Base-by-base conservation (phyloP, 2,329 filamentous ascomycete genomes). In the Plenodomus lindquistii region DNA sequence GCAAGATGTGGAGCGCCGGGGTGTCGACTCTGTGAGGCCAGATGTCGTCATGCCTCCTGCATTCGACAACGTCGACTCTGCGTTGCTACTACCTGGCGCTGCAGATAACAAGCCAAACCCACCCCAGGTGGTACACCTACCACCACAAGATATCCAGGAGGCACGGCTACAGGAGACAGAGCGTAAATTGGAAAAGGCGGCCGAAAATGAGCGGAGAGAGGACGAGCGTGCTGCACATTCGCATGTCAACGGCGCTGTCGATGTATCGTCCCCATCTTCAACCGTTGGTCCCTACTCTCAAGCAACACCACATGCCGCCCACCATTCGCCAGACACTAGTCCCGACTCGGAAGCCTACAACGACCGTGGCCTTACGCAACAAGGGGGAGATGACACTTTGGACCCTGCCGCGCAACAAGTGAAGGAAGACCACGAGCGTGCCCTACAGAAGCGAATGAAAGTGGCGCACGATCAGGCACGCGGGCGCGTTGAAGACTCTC, bases 281-380 rank as follows among this genome's bases (percentile, higher is more conserved):
- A 91, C 87, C 1, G 75, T 83, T 45, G 84, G 79, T 24, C 81
- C 85, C 1, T 85, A 86, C 60, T 91, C 88, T 37, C 85, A 85
- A 45, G 84, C 86, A 18, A 94, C 89, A 0, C 87, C 89, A 1
- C 82, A 81, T 29, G 79, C 85, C 34, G 81, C 85, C 50, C 82
- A 87, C 54, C 81, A 79, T 6, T 91, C 88, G 1, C 84, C 87
- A 1, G 85, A 87, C 57, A 91, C 88, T 1, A 91, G 87, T 59
- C 85, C 87, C 1, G 87, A 88, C 45, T 82, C 87, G 45, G 87
- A 75, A 21, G 69, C 74, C 39, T 75, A 77, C 48, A 73, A 69
- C 9, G 73, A 74, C 21, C 66, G 54, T 54, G 34, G 63, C 53
- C 55, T 64, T 54, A 39, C 56, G 27, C 47, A 61, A 50, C 17